A percentile compares a stretch with the other conserved stretches of the same genome.
Conservation (phyloP, 2,329 filamentous ascomycete species). For the Colletotrichum cordylinicola region DNA sequence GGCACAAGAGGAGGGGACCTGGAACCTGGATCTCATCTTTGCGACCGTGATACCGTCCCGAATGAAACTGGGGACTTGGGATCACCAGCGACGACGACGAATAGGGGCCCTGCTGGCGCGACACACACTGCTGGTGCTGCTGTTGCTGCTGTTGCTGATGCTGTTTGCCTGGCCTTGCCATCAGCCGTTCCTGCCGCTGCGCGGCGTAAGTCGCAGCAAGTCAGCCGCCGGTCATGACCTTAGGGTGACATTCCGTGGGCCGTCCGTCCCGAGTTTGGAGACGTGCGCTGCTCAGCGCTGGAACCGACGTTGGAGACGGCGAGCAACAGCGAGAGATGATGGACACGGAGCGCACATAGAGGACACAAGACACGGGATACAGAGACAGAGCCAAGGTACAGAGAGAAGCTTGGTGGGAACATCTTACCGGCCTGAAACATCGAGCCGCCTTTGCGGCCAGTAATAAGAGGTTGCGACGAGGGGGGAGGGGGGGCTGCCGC, state of each 20-base stretch:
- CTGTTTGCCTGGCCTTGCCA: neutral
- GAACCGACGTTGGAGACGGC: neutral
- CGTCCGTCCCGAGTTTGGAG: slow-evolving; percentile 1
- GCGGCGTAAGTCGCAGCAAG: neutral
- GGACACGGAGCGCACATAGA: neutral
- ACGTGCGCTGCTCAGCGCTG: neutral
- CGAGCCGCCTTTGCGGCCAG: slow-evolving; percentile 2
- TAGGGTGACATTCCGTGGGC: neutral
- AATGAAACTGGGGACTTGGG: neutral
- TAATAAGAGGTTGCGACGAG: neutral
- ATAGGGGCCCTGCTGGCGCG: neutral
- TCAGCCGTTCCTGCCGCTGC: neutral
- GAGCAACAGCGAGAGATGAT: neutral
- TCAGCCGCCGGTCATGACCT: neutral
- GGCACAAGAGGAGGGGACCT: neutral
- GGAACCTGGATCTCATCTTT: neutral
- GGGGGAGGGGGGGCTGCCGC: neutral
- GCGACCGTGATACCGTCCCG: neutral
- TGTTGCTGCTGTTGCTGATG: neutral
- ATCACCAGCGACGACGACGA: neutral
- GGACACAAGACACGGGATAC: neutral
- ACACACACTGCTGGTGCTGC: neutral
- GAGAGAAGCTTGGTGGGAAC: slow-evolving; percentile 15
- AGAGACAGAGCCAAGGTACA: neutral
- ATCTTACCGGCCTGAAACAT: slow-evolving; percentile 23